Conservation (phyloP, 768 basidiomycete genomes). For the Omphalotus guepiniiformis region DNA sequence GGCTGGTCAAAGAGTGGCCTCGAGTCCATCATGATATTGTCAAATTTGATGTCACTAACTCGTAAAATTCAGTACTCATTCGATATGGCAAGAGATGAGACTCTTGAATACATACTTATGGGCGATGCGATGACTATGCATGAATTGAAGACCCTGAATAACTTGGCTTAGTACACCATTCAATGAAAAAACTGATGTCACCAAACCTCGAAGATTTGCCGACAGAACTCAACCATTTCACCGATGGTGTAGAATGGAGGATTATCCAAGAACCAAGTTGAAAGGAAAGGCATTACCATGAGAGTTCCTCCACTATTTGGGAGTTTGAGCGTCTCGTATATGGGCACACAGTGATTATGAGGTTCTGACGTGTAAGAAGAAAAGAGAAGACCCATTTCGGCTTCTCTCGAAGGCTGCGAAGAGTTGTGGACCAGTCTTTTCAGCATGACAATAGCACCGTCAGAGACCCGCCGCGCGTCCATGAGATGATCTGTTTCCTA, state of each 20-base stretch:
- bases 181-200: neutral
- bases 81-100: conserved; percentile 6
- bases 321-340: conserved; percentile 19
- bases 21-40: conserved; percentile 12
- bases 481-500: conserved; percentile 5
- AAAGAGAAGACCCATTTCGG: conserved; percentile 16
- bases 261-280: conserved; percentile 8
- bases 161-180: neutral
- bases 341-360: conserved; percentile 26
- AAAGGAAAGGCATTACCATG: conserved; percentile 26
- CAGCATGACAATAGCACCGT: conserved; percentile 17
- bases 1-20: conserved; percentile 19
- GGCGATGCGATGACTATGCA: conserved; percentile 26
- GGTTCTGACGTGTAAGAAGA: conserved; percentile 16
- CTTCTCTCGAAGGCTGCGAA: conserved; percentile 13
- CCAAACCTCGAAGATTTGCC: conserved; percentile 28
- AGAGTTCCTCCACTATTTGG: conserved; percentile 15
- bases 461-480: conserved; percentile 17
- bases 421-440: conserved; percentile 12
- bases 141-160: conserved; percentile 30
- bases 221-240: conserved; percentile 24
- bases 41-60: too few species aligned
- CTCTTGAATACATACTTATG: conserved; percentile 16
- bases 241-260: conserved; percentile 25
- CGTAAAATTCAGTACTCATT: too few species aligned